phyloP scores from a whole-genome alignment of 1,284 basidiomycete species.

The Irpex sp. region DNA sequence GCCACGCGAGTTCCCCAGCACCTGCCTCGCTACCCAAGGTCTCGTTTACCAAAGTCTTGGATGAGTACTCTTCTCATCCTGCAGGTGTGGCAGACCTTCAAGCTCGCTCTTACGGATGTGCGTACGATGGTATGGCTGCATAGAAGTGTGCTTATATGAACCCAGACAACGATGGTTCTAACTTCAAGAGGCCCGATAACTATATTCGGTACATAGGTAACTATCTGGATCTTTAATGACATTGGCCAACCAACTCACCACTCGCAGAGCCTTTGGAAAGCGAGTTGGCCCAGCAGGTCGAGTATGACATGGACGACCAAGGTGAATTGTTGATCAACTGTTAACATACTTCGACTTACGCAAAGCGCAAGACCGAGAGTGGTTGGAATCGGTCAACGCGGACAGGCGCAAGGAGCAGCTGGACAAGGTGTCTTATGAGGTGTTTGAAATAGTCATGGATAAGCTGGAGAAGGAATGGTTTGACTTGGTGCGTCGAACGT shows the following conservation, averaged over 20 bases:
- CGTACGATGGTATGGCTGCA: background rate
- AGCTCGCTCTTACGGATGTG: constrained; percentile 15
- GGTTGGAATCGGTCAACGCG: constrained; percentile 85
- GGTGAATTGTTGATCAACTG: constrained; percentile 41
- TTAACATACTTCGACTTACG: too few relatives aligned
- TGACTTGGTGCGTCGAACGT: constrained; percentile 63
- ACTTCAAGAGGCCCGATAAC: constrained; percentile 76
- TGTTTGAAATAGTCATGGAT: constrained; percentile 97
- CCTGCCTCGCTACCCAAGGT: constrained; percentile 11
- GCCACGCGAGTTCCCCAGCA: background rate
- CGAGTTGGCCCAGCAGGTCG: constrained; percentile 90
- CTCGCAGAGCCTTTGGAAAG: constrained; percentile 84
- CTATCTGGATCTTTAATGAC: constrained; percentile 13
- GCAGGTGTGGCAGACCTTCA: constrained; percentile 11
- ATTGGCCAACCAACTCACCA: background rate
- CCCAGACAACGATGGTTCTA: constrained; percentile 76
- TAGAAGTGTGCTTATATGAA: constrained; percentile 16
- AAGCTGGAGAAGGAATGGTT: constrained; percentile 99
- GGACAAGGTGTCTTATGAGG: constrained; percentile 77
- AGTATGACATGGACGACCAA: constrained; percentile 99
- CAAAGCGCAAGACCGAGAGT: constrained; percentile 75
- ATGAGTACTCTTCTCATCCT: constrained; percentile 10
- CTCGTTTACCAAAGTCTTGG: constrained; percentile 10
- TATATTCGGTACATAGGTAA: constrained; percentile 89
- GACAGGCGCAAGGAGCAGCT: constrained; percentile 81